phyloP scores from a whole-genome alignment of 139 green algal species.

The Cymbomonas tetramitiformis region DNA sequence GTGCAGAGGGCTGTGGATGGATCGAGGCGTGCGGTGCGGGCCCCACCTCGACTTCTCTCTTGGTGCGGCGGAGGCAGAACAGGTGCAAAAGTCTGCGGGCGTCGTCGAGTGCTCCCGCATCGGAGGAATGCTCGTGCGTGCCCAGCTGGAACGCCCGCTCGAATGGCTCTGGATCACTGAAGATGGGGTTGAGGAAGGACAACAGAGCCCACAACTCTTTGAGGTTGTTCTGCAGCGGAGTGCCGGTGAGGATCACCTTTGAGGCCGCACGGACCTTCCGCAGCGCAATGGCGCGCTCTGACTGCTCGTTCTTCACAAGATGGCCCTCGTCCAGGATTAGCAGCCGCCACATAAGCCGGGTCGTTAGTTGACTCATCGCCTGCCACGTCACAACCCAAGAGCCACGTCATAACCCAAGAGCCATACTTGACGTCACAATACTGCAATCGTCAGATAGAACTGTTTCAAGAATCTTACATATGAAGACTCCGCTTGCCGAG shows the following conservation, averaged over 20 bases:
- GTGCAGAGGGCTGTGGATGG: too few relatives aligned
- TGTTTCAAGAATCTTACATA: too few relatives aligned
- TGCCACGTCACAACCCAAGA: too few relatives aligned
- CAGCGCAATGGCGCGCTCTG: constrained; percentile 36
- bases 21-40: too few relatives aligned
- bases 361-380: too few relatives aligned
- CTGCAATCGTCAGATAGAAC: too few relatives aligned
- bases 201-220: constrained; percentile 76
- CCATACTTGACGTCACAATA: too few relatives aligned
- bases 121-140: constrained; percentile 6
- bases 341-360: constrained; percentile 56
- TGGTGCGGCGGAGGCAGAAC: constrained; percentile 94
- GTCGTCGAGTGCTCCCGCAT: constrained; percentile 1
- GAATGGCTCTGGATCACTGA: constrained; percentile 76
- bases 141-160: constrained; percentile 80
- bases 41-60: constrained; percentile 87
- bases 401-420: too few relatives aligned
- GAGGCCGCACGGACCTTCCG: constrained; percentile 47
- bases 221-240: constrained; percentile 60
- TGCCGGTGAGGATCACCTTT: constrained; percentile 82
- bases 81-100: constrained; percentile 88
- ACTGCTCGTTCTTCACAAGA: constrained; percentile 64
- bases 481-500: too few relatives aligned
- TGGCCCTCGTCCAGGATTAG: constrained; percentile 68
- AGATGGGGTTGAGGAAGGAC: constrained; percentile 79